Evolutionary conservation across 1,284 basidiomycete genomes (phyloP).

Genomic region (Kwoniella shivajii): DNA sequence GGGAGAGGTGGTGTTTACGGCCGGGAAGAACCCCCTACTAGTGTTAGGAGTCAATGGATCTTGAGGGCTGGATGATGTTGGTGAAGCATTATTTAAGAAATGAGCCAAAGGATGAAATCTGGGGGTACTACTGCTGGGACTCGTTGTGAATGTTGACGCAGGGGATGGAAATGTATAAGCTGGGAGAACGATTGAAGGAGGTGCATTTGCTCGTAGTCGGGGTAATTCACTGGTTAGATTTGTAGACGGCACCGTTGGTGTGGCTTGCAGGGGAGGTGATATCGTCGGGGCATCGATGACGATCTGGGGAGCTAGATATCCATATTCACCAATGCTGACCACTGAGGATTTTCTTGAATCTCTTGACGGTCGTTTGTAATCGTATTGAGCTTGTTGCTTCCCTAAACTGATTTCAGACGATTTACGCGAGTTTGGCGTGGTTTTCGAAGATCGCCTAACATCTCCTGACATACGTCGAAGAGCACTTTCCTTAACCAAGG

Average conservation of each 20-base stretch:
- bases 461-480: constrained; percentile 14
- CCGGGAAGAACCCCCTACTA: constrained; percentile 4
- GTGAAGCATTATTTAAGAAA: constrained; percentile 26
- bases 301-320: constrained; percentile 40
- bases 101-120: constrained; percentile 34
- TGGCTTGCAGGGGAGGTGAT: not conserved
- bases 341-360: constrained; percentile 22
- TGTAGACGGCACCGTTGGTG: not conserved
- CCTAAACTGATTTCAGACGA: not conserved
- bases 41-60: constrained; percentile 13
- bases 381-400: not conserved
- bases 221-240: not conserved
- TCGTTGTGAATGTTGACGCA: not conserved
- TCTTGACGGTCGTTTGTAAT: constrained; percentile 2
- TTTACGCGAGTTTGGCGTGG: not conserved
- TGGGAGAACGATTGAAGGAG: constrained; percentile 27
- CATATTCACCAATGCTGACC: constrained; percentile 38
- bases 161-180: constrained; percentile 15
- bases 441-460: constrained; percentile 10
- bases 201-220: constrained; percentile 19
- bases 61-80: not conserved
- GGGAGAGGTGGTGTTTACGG: not conserved
- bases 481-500: constrained; percentile 18
- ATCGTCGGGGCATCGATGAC: constrained; percentile 25
- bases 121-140: constrained; percentile 10